Conservation (phyloP, 2,329 filamentous ascomycete genomes). For the Hypoxylon sp. region DNA sequence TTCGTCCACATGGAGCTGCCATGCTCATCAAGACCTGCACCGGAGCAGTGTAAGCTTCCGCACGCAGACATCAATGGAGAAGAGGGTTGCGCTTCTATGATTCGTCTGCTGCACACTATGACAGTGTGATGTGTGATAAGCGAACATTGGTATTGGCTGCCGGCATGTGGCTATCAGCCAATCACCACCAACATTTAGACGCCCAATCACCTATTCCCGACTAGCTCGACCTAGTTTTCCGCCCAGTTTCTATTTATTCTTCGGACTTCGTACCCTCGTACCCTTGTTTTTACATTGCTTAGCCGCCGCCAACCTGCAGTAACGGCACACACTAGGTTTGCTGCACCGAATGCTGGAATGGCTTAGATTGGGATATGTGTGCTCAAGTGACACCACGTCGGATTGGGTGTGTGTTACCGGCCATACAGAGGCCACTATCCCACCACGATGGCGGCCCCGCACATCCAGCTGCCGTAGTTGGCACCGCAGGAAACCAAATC, state of each 20-base stretch:
- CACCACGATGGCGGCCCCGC: slow-evolving; percentile 42
- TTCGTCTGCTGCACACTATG: slow-evolving; percentile 45
- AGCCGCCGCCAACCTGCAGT: slow-evolving; percentile 59
- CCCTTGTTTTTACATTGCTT: slow-evolving; percentile 51
- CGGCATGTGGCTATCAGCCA: slow-evolving; percentile 51
- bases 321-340: slow-evolving; percentile 49
- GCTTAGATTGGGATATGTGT: slow-evolving; percentile 42
- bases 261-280: slow-evolving; percentile 41
- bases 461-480: slow-evolving; percentile 45
- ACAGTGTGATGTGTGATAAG: slow-evolving; percentile 54
- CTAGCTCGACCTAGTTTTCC: slow-evolving; percentile 50
- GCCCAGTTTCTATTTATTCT: slow-evolving; percentile 48
- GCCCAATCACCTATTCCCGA: slow-evolving; percentile 54
- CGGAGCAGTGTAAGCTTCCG: slow-evolving; percentile 27
- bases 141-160: slow-evolving; percentile 50
- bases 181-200: slow-evolving; percentile 56
- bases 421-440: slow-evolving; percentile 47
- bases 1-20: slow-evolving; percentile 41
- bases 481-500: slow-evolving; percentile 31
- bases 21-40: slow-evolving; percentile 37
- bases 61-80: slow-evolving; percentile 27
- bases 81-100: slow-evolving; percentile 26
- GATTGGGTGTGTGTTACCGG: slow-evolving; percentile 42
- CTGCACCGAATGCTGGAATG: slow-evolving; percentile 49
- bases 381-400: slow-evolving; percentile 47